A percentile compares a stretch with the other conserved stretches of the same genome.
Conservation (phyloP, 768 basidiomycete genomes). For the Pisolithus albus region DNA sequence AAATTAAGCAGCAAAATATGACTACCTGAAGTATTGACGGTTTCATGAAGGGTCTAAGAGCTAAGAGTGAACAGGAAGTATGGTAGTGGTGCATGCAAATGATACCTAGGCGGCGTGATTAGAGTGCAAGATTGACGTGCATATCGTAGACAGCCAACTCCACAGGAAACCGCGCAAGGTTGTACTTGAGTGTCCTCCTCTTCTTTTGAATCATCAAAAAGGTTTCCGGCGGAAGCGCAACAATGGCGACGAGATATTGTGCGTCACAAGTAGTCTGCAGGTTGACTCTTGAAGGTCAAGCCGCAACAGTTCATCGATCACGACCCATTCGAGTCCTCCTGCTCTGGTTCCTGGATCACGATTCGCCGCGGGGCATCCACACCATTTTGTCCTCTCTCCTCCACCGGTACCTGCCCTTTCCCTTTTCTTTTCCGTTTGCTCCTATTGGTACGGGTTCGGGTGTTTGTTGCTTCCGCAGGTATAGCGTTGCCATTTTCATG, state of each 20-base stretch:
- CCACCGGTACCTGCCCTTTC: slow-evolving; percentile 4
- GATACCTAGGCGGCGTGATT: no score
- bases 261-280: neutral
- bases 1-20: no score
- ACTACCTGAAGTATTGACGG: no score
- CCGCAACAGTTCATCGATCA: slow-evolving; percentile 2
- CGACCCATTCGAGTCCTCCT: slow-evolving; percentile 33
- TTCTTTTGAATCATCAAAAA: no score
- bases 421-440: slow-evolving; percentile 1
- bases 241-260: neutral
- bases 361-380: slow-evolving; percentile 17
- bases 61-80: no score
- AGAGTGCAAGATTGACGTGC: no score
- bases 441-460: no score
- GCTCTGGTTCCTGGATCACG: slow-evolving; percentile 38
- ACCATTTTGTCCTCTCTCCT: slow-evolving; percentile 3
- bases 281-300: neutral
- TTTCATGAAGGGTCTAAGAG: no score
- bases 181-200: neutral
- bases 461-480: slow-evolving; percentile 5
- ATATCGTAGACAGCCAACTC: no score
- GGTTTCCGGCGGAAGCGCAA: no score
- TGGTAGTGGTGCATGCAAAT: no score
- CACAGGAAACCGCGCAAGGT: no score
- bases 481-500: slow-evolving; percentile 42